Evolutionary conservation across 306 rosid genomes (phyloP).

Genomic region (Quillaja saponaria): DNA sequence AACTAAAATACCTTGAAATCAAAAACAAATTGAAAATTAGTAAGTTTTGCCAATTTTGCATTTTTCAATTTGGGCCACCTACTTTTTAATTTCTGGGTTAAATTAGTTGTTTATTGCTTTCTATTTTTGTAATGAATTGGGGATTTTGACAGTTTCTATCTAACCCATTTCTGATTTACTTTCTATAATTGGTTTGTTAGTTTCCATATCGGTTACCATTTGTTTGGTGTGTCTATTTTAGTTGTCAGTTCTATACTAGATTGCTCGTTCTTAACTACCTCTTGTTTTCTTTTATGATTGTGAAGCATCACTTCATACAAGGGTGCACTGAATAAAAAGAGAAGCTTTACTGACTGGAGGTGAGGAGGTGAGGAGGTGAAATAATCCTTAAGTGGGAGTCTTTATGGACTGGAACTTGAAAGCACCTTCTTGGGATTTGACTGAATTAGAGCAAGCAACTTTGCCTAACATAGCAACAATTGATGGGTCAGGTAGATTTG

Average conservation of each 20-base stretch:
- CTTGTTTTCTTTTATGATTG: conserved; percentile 24
- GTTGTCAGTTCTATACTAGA: neutral
- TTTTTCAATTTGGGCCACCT: neutral
- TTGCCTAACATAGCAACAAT: conserved; percentile 53
- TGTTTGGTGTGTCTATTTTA: no score
- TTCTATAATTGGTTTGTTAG: neutral
- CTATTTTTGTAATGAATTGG: no score
- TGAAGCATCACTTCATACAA: conserved; percentile 16
- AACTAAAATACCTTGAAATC: neutral
- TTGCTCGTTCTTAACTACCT: neutral
- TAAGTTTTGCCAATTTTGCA: no score
- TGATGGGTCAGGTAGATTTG: conserved; percentile 59
- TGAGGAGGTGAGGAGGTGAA: neutral
- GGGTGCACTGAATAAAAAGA: conserved; percentile 26
- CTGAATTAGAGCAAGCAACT: conserved; percentile 57
- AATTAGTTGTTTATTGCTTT: neutral
- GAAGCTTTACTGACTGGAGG: conserved; percentile 28
- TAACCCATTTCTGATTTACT: neutral
- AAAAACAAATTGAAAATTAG: no score
- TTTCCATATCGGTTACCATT: no score
- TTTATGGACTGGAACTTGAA: conserved; percentile 92
- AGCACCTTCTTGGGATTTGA: conserved; percentile 76
- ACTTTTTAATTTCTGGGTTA: neutral
- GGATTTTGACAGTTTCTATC: neutral
- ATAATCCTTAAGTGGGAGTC: conserved; percentile 27